Evolutionary conservation across 257 asterid genomes (phyloP).

Genomic region (Echium plantagineum): DNA sequence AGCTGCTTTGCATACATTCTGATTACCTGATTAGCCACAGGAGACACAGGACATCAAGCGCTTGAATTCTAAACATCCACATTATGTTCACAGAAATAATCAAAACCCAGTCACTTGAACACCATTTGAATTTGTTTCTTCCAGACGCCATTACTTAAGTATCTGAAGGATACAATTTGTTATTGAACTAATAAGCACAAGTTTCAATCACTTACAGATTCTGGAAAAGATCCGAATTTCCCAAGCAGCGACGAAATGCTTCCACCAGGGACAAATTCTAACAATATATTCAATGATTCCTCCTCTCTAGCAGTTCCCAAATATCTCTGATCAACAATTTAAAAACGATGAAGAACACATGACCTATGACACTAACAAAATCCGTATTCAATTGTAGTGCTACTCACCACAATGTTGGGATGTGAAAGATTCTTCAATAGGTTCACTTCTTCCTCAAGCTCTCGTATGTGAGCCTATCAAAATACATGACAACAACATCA

Average conservation of each 20-base stretch:
- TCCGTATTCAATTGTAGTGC: neutral
- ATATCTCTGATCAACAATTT: constrained; percentile 58
- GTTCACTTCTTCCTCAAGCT: constrained; percentile 96
- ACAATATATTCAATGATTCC: constrained; percentile 73
- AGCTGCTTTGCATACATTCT: constrained; percentile 94
- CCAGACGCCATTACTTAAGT: neutral
- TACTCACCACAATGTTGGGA: constrained; percentile 90
- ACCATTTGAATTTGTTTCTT: too few relatives aligned
- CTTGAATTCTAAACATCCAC: too few relatives aligned
- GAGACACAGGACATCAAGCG: constrained; percentile 4
- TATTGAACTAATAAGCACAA: neutral
- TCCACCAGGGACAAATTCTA: constrained; percentile 98
- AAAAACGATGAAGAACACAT: constrained; percentile 9
- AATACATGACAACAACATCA: neutral
- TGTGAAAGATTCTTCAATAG: constrained; percentile 89
- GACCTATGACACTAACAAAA: constrained; percentile 3
- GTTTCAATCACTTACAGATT: constrained; percentile 57
- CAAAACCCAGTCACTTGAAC: too few relatives aligned
- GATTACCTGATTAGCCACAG: constrained; percentile 53
- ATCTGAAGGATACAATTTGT: neutral
- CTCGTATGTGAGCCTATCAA: constrained; percentile 72
- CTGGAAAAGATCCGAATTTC: constrained; percentile 93
- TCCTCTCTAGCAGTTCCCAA: constrained; percentile 94
- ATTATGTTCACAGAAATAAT: too few relatives aligned
- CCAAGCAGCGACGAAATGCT: constrained; percentile 95